Conservation (phyloP, 2,329 filamentous ascomycete species). For the Sphaceloma murrayae region DNA sequence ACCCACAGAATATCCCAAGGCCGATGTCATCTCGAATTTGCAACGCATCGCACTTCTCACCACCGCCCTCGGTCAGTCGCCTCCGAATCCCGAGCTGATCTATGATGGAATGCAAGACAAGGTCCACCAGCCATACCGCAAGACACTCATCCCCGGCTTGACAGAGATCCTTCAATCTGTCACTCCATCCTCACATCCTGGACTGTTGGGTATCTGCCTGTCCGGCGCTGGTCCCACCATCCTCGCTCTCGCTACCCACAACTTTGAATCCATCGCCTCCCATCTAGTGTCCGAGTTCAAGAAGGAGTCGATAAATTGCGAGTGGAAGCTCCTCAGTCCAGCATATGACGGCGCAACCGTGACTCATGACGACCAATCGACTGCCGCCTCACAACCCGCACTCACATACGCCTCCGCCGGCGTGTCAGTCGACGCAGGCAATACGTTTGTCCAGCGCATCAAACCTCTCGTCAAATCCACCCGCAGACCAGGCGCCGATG, state of each 20-base stretch:
- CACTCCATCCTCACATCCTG: conserved; percentile 76
- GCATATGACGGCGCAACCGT: conserved; percentile 58
- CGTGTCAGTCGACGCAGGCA: conserved; percentile 89
- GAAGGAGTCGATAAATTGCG: conserved; percentile 62
- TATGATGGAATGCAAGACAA: conserved; percentile 98
- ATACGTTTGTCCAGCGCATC: conserved; percentile 84
- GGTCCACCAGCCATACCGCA: conserved; percentile 91
- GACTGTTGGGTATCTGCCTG: conserved; percentile 85
- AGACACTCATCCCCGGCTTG: conserved; percentile 82
- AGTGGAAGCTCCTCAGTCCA: conserved; percentile 81
- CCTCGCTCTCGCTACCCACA: conserved; percentile 77
- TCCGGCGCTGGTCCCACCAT: conserved; percentile 95
- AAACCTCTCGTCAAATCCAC: conserved; percentile 83
- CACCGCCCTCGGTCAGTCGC: conserved; percentile 77
- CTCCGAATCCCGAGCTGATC: conserved; percentile 86
- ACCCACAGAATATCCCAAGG: conserved; percentile 66
- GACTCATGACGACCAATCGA: conserved; percentile 20
- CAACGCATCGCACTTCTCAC: conserved; percentile 87
- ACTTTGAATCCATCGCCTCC: conserved; percentile 78
- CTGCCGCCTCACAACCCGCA: conserved; percentile 21
- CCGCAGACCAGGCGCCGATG: conserved; percentile 74
- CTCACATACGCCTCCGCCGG: conserved; percentile 89
- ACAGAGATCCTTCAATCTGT: conserved; percentile 85
- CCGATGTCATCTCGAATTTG: conserved; percentile 90
- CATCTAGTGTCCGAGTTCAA: conserved; percentile 60